Percentiles rank a stretch among this genome's conserved stretches.
Evolutionary conservation across 805 yeast genomes (phyloP).

Genomic region (Hanseniaspora mollemarum): DNA sequence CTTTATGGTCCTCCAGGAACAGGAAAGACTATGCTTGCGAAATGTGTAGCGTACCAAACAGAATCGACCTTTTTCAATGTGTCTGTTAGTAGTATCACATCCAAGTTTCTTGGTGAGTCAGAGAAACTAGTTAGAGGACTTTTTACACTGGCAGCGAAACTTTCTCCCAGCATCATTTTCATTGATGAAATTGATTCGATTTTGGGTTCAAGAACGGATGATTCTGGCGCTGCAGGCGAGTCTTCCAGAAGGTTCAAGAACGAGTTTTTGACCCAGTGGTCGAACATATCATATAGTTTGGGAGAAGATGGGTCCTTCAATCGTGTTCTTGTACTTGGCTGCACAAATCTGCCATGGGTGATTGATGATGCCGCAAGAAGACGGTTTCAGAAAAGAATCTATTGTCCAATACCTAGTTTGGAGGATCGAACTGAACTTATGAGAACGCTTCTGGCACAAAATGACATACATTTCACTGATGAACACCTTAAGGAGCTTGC

Average conservation of each 20-base stretch:
- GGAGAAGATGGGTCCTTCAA: constrained; percentile 30
- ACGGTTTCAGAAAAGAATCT: constrained; percentile 80
- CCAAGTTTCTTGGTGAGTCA: constrained; percentile 81
- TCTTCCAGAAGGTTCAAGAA: constrained; percentile 82
- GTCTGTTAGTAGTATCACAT: constrained; percentile 79
- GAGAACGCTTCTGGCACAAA: constrained; percentile 46
- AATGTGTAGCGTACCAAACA: constrained; percentile 94
- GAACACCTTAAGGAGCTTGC: constrained; percentile 3
- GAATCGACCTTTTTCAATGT: constrained; percentile 86
- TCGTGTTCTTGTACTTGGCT: constrained; percentile 82
- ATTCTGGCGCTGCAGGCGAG: constrained; percentile 48
- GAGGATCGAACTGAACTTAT: constrained; percentile 71
- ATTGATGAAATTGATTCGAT: constrained; percentile 93
- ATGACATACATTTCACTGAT: not conserved
- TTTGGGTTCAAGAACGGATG: constrained; percentile 56
- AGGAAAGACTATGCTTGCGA: constrained; percentile 92
- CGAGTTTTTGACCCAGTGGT: constrained; percentile 91
- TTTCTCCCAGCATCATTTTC: constrained; percentile 88
- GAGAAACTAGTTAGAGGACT: constrained; percentile 86
- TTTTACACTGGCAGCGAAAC: constrained; percentile 67
- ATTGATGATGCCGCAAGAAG: constrained; percentile 95
- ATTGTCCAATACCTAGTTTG: constrained; percentile 85
- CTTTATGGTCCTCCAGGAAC: constrained; percentile 99
- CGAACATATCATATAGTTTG: constrained; percentile 67
- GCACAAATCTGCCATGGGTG: constrained; percentile 94